A percentile compares a stretch with the other conserved stretches of the same genome.
phyloP scores from a whole-genome alignment of 306 rosid genomes.

The Medicago ruthenica region DNA sequence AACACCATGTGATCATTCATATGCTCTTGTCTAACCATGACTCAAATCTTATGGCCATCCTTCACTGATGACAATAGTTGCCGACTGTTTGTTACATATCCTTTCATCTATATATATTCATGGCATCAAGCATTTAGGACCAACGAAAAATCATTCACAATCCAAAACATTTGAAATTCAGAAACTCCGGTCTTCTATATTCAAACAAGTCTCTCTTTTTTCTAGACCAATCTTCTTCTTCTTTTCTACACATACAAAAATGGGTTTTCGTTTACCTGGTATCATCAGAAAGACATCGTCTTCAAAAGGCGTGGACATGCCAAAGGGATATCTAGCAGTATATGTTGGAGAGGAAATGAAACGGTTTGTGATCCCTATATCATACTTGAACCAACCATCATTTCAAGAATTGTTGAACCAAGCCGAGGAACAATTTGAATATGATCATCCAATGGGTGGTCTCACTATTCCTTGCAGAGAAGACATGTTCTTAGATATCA shows the following conservation, averaged over 20 bases:
- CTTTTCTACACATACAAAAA: slow-evolving; percentile 20
- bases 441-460: slow-evolving; percentile 53
- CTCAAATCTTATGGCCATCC: background rate
- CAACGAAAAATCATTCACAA: slow-evolving; percentile 6
- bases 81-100: background rate
- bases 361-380: slow-evolving; percentile 52
- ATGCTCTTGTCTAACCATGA: slow-evolving; percentile 30
- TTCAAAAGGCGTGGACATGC: slow-evolving; percentile 43
- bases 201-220: no score
- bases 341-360: slow-evolving; percentile 53
- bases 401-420: slow-evolving; percentile 47
- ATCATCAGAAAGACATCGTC: slow-evolving; percentile 29
- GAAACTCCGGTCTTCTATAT: no score
- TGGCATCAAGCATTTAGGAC: slow-evolving; percentile 13
- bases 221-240: background rate
- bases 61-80: background rate
- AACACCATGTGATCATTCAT: slow-evolving; percentile 44
- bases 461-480: slow-evolving; percentile 48
- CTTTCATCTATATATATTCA: slow-evolving; percentile 1
- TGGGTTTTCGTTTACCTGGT: slow-evolving; percentile 47
- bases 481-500: slow-evolving; percentile 23
- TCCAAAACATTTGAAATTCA: background rate
- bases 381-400: slow-evolving; percentile 37
- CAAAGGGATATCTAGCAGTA: slow-evolving; percentile 52
- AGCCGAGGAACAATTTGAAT: slow-evolving; percentile 39